Conservation (phyloP, 495 filamentous ascomycete genomes). For the Penicilliopsis zonata region DNA sequence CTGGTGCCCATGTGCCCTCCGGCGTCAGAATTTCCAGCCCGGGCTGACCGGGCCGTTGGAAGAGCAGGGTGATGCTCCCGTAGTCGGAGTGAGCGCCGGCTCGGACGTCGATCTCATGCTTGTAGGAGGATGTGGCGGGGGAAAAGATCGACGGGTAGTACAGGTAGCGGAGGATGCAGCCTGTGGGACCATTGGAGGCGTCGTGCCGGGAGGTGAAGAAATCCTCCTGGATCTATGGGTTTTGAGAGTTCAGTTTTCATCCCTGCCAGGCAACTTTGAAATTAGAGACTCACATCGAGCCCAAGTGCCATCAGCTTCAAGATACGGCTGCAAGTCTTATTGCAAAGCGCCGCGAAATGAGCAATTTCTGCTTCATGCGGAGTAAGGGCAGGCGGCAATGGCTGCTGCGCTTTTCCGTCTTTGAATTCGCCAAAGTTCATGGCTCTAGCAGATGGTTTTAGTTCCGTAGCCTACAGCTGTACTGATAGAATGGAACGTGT, state of each 20-base stretch:
- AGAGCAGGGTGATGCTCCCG: constrained; percentile 55
- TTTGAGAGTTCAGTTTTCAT: not conserved
- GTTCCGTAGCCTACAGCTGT: no score
- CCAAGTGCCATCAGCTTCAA: constrained; percentile 66
- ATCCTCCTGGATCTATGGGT: constrained; percentile 29
- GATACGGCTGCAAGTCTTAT: constrained; percentile 58
- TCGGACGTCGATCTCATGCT: constrained; percentile 43
- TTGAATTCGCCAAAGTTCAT: constrained; percentile 84
- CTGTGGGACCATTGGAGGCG: constrained; percentile 42
- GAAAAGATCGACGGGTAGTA: constrained; percentile 56
- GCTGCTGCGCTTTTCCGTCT: constrained; percentile 64
- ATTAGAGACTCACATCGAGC: constrained; percentile 37
- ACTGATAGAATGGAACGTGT: constrained; percentile 1
- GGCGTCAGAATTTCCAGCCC: constrained; percentile 75
- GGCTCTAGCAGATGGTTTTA: constrained; percentile 59
- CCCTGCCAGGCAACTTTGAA: not conserved
- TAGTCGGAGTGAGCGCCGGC: constrained; percentile 62
- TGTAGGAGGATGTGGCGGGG: constrained; percentile 24
- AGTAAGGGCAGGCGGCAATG: constrained; percentile 55
- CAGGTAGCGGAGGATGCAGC: constrained; percentile 71
- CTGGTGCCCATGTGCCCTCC: constrained; percentile 30
- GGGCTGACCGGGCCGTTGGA: constrained; percentile 70
- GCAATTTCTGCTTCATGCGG: constrained; percentile 47
- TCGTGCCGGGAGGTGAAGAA: constrained; percentile 74
- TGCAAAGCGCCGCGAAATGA: constrained; percentile 57